phyloP scores from a whole-genome alignment of 108 stramenopile species.

The Skeletonema menzelii region DNA sequence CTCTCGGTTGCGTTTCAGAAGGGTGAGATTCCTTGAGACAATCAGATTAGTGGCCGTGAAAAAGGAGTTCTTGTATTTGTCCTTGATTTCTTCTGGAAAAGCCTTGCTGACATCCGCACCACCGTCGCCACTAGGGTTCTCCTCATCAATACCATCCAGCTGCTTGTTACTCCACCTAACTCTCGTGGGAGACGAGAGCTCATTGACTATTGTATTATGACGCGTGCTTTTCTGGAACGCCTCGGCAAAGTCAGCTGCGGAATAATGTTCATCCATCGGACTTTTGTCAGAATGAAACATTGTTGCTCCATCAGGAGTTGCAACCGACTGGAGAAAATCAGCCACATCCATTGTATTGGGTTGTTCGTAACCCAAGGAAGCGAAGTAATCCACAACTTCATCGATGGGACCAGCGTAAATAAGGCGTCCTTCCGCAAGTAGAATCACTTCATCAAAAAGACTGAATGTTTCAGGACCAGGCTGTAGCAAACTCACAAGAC shows the following conservation, averaged over 20 bases:
- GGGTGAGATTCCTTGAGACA: conserved; percentile 50
- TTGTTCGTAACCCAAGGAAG: conserved; percentile 59
- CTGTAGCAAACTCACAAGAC: conserved; percentile 88
- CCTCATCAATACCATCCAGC: conserved; percentile 9
- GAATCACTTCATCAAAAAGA: conserved; percentile 71
- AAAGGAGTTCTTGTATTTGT: conserved; percentile 55
- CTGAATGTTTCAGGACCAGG: conserved; percentile 93
- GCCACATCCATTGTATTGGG: conserved; percentile 81
- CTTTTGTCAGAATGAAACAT: conserved; percentile 31
- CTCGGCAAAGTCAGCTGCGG: conserved; percentile 33
- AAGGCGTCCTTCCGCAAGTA: conserved; percentile 77
- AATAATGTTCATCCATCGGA: conserved; percentile 41
- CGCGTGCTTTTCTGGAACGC: conserved; percentile 29
- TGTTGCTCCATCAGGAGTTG: conserved; percentile 49
- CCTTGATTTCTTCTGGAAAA: conserved; percentile 30
- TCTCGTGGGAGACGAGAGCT: conserved; percentile 14
- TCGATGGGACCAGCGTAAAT: conserved; percentile 88
- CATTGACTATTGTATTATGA: conserved; percentile 20
- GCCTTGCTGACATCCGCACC: background rate
- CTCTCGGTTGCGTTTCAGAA: conserved; percentile 64
- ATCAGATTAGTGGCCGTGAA: conserved; percentile 43
- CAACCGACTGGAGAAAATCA: conserved; percentile 76
- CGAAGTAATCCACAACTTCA: conserved; percentile 74
- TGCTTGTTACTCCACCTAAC: conserved; percentile 16
- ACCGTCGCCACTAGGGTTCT: background rate